A percentile compares a stretch with the other conserved stretches of the same genome.
Conservation (phyloP, 2,329 filamentous ascomycete species). For the Chaetomium strumarium region DNA sequence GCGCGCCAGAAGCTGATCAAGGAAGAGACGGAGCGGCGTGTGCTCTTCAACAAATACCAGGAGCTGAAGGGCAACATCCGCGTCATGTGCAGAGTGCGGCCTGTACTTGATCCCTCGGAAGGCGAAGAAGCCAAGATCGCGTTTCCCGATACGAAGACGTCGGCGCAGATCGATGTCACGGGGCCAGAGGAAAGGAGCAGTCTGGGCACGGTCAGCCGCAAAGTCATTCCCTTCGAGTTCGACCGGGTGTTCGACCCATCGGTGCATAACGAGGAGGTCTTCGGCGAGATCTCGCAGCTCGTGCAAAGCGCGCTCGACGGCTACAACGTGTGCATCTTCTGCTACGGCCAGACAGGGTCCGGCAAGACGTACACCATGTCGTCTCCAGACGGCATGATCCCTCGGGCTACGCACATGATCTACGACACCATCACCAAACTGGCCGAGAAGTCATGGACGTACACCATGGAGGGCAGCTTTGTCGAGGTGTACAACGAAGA, state of each 20-base stretch:
- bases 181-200: conserved; percentile 81
- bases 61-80: conserved; percentile 97
- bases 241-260: conserved; percentile 83
- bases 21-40: conserved; percentile 84
- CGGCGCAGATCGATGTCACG: conserved; percentile 77
- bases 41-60: conserved; percentile 95
- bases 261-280: conserved; percentile 77
- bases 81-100: conserved; percentile 93
- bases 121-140: conserved; percentile 66
- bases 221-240: conserved; percentile 82
- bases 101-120: conserved; percentile 54
- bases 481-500: conserved; percentile 99
- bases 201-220: conserved; percentile 66
- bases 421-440: conserved; percentile 80
- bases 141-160: conserved; percentile 78
- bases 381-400: conserved; percentile 86
- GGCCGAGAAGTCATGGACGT: conserved; percentile 87
- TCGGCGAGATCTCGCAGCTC: conserved; percentile 92
- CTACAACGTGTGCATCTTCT: conserved; percentile 98
- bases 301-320: conserved; percentile 95
- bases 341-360: conserved; percentile 94
- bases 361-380: conserved; percentile 98
- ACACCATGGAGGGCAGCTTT: conserved; percentile 91
- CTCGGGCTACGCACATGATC: conserved; percentile 85
- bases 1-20: conserved; percentile 78